Percentiles rank a stretch among this genome's conserved stretches.
Conservation (phyloP, 805 yeast species). For the Candida railenensis region DNA sequence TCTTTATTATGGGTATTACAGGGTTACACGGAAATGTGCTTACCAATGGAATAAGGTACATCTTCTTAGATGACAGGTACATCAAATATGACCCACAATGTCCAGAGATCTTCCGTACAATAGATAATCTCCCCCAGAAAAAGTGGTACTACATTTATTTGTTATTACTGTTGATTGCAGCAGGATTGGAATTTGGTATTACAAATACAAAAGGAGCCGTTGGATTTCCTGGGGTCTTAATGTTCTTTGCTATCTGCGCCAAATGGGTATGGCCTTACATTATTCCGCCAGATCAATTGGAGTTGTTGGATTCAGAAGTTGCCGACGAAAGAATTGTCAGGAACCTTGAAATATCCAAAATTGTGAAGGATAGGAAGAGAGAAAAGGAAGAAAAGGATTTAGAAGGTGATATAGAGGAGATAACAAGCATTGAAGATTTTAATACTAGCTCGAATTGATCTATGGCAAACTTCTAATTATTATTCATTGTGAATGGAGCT, state of each 20-base stretch:
- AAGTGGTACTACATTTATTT: slow-evolving; percentile 59
- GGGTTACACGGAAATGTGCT: slow-evolving; percentile 72
- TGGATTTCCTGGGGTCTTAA: slow-evolving; percentile 85
- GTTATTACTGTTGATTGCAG: slow-evolving; percentile 60
- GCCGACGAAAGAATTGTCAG: slow-evolving; percentile 56
- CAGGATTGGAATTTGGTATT: slow-evolving; percentile 79
- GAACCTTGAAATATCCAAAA: slow-evolving; percentile 29
- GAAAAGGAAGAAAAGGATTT: not conserved
- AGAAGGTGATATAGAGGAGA: slow-evolving; percentile 1
- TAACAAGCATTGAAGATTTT: not conserved
- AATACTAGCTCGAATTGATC: not conserved
- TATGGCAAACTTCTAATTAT: no score
- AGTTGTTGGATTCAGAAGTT: slow-evolving; percentile 63
- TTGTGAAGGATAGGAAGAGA: slow-evolving; percentile 1
- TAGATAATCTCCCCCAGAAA: slow-evolving; percentile 24
- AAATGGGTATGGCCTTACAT: slow-evolving; percentile 57
- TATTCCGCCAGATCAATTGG: slow-evolving; percentile 61
- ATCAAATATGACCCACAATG: slow-evolving; percentile 34
- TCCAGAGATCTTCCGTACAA: slow-evolving; percentile 32
- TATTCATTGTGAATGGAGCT: no score
- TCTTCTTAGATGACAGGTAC: slow-evolving; percentile 56
- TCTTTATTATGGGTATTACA: slow-evolving; percentile 88
- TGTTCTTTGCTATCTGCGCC: slow-evolving; percentile 67
- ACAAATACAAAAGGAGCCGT: slow-evolving; percentile 88
- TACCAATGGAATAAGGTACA: slow-evolving; percentile 57